phyloP scores from a whole-genome alignment of 2,329 filamentous ascomycete genomes.

The Paraconiothyrium sp. region DNA sequence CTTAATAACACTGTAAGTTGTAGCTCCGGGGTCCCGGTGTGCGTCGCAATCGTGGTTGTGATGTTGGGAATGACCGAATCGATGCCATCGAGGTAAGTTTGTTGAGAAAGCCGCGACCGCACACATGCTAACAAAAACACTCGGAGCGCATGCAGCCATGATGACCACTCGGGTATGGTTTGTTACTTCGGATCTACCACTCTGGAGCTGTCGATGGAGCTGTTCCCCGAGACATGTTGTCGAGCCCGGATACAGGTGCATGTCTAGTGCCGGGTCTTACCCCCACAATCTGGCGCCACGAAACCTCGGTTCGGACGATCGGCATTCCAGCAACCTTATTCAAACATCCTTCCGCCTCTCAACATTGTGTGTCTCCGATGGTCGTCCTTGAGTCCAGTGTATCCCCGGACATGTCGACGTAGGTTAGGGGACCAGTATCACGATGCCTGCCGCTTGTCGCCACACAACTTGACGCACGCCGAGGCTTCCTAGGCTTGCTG shows the following conservation, averaged over 20 bases:
- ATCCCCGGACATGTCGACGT: too few species aligned
- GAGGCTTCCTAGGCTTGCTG: background rate
- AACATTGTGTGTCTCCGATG: background rate
- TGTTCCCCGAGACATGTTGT: too few species aligned
- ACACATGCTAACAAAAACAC: background rate
- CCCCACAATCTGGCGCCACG: background rate
- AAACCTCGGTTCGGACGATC: background rate
- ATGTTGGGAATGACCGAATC: background rate
- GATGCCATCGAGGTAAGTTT: background rate
- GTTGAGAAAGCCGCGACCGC: background rate
- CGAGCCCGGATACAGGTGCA: too few species aligned
- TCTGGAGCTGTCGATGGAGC: too few species aligned
- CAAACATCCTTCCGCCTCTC: background rate
- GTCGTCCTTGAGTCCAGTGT: too few species aligned
- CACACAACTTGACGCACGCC: too few species aligned
- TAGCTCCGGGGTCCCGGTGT: background rate
- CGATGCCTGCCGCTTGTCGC: too few species aligned
- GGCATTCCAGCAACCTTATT: background rate
- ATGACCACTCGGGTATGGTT: too few species aligned
- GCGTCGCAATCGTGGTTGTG: background rate
- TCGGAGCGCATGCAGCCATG: background rate
- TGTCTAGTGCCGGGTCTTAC: background rate
- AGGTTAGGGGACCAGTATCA: too few species aligned
- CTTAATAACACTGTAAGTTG: background rate
- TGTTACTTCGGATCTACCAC: too few species aligned